Percentiles rank a stretch among this genome's conserved stretches.
Evolutionary conservation across 2,329 filamentous ascomycete species (phyloP).

Genomic region (Xylaria sp.): DNA sequence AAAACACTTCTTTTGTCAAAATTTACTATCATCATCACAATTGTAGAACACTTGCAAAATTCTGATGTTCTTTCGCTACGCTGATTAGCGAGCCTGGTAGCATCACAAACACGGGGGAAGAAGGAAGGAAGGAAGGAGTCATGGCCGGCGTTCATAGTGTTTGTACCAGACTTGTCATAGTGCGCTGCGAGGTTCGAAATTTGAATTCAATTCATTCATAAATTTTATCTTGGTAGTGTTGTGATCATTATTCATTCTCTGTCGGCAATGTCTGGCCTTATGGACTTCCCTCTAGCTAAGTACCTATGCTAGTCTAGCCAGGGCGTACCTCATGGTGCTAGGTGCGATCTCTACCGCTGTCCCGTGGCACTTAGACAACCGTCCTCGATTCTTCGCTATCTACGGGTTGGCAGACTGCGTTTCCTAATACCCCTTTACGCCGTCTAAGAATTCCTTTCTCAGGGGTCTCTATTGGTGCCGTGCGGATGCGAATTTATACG

Average conservation of each 20-base stretch:
- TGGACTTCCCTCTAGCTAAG: background rate
- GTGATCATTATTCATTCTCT: constrained; percentile 10
- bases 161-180: constrained; percentile 17
- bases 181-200: background rate
- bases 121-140: background rate
- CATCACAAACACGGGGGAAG: constrained; percentile 15
- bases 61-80: constrained; percentile 5
- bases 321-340: background rate
- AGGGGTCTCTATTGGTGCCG: background rate
- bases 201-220: background rate
- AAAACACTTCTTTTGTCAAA: constrained; percentile 19
- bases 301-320: background rate
- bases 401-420: background rate
- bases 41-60: constrained; percentile 13
- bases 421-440: background rate
- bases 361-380: background rate
- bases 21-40: background rate
- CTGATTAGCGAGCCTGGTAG: constrained; percentile 1
- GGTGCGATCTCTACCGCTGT: background rate
- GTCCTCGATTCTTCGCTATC: background rate
- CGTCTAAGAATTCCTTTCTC: background rate
- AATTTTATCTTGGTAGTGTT: background rate
- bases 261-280: background rate
- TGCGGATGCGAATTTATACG: background rate
- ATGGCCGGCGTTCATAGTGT: constrained; percentile 29